A percentile compares a stretch with the other conserved stretches of the same genome.
Conservation (phyloP, 129 eudicot species). For the Lactuca saligna region DNA sequence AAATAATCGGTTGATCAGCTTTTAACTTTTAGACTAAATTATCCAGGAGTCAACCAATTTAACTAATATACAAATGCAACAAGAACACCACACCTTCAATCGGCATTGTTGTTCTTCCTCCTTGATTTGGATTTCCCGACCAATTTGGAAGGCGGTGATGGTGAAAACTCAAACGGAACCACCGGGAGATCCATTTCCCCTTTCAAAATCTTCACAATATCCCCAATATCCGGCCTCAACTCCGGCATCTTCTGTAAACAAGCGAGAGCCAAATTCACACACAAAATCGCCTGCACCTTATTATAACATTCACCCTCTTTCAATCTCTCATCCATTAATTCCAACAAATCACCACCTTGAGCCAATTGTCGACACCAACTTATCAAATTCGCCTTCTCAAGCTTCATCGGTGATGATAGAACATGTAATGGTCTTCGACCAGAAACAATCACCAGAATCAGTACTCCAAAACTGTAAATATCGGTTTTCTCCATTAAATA, state of each 20-base stretch:
- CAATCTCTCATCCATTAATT: constrained; percentile 76
- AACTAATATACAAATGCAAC: no score
- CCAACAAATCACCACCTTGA: constrained; percentile 68
- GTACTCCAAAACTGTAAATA: constrained; percentile 86
- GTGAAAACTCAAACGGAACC: constrained; percentile 79
- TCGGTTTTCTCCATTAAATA: constrained; percentile 83
- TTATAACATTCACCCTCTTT: constrained; percentile 46
- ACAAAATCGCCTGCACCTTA: constrained; percentile 66
- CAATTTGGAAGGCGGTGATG: constrained; percentile 79
- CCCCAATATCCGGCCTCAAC: constrained; percentile 81
- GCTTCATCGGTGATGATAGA: constrained; percentile 92
- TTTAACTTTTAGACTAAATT: no score
- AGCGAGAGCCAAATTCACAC: constrained; percentile 84
- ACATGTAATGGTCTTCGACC: constrained; percentile 95
- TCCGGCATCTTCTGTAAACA: constrained; percentile 94
- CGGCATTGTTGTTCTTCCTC: constrained; percentile 51
- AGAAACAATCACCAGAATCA: constrained; percentile 80
- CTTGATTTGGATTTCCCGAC: constrained; percentile 56
- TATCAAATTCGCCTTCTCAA: constrained; percentile 91
- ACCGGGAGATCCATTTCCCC: constrained; percentile 84
- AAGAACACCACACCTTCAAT: constrained; percentile 4
- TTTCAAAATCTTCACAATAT: constrained; percentile 73
- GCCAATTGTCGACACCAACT: constrained; percentile 88
- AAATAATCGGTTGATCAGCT: no score
- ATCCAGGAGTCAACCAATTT: no score